Percentiles rank a stretch among this genome's conserved stretches.
phyloP scores from a whole-genome alignment of 2,329 filamentous ascomycete genomes.

The Exophiala mesophila region DNA sequence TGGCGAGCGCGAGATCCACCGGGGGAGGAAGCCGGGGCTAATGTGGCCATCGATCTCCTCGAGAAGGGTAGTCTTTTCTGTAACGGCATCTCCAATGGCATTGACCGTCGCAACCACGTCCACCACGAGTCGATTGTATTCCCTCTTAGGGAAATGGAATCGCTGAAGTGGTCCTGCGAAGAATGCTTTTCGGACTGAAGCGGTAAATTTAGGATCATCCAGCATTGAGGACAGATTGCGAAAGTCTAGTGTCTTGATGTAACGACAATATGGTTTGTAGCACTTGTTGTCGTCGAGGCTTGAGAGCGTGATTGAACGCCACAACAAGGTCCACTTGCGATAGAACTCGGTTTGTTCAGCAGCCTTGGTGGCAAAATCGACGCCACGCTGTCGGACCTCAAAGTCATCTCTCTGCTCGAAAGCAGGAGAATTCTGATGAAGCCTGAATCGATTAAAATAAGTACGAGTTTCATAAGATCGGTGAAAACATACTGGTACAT shows the following conservation, averaged over 20 bases:
- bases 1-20: slow-evolving; percentile 56
- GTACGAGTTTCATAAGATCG: background rate
- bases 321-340: slow-evolving; percentile 58
- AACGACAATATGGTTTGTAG: slow-evolving; percentile 64
- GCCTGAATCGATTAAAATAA: slow-evolving; percentile 4
- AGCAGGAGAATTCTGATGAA: slow-evolving; percentile 22
- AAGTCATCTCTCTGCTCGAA: slow-evolving; percentile 26
- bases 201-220: slow-evolving; percentile 54
- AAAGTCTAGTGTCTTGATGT: slow-evolving; percentile 61
- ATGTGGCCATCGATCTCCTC: slow-evolving; percentile 54
- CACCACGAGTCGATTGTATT: slow-evolving; percentile 18
- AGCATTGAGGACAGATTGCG: slow-evolving; percentile 57
- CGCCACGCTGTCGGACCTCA: slow-evolving; percentile 16
- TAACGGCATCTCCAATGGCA: slow-evolving; percentile 43
- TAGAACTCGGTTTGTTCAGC: slow-evolving; percentile 45
- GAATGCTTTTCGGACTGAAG: slow-evolving; percentile 53
- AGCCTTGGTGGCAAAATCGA: slow-evolving; percentile 18
- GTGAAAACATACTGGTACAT: slow-evolving; percentile 55
- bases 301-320: slow-evolving; percentile 65
- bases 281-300: slow-evolving; percentile 52
- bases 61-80: slow-evolving; percentile 48
- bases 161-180: slow-evolving; percentile 43
- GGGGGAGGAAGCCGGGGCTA: slow-evolving; percentile 33
- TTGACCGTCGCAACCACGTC: slow-evolving; percentile 24
- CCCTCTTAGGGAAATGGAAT: slow-evolving; percentile 21